Percentiles rank a stretch among this genome's conserved stretches.
These are phyloP conservation scores for Calocera viscosa DNA, from an alignment of 768 basidiomycete genomes.

Conservation along the genomic window DNA sequence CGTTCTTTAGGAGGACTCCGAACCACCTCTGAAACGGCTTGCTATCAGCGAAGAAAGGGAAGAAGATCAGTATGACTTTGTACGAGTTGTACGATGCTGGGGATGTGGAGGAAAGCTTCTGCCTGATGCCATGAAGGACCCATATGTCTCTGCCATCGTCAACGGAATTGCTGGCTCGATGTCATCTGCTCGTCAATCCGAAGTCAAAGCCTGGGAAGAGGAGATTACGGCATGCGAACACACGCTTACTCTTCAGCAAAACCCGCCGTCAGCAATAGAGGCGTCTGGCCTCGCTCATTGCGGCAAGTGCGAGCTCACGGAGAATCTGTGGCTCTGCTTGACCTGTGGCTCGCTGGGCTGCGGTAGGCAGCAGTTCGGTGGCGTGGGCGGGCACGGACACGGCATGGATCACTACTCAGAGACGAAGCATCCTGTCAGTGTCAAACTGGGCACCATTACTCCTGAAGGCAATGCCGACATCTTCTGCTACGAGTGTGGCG, in stretches of 20 bases:
- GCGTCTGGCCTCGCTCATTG: constrained; percentile 66
- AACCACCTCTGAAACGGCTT: constrained; percentile 84
- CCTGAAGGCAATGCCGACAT: constrained; percentile 92
- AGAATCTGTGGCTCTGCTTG: constrained; percentile 92
- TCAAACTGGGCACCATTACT: constrained; percentile 93
- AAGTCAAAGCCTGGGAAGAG: constrained; percentile 97
- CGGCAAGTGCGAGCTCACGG: constrained; percentile 66
- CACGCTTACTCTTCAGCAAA: constrained; percentile 43
- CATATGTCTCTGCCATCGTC: constrained; percentile 43
- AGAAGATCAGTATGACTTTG: constrained; percentile 72
- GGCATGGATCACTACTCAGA: constrained; percentile 64
- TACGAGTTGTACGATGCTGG: constrained; percentile 63
- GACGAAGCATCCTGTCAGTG: constrained; percentile 65
- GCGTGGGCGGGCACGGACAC: constrained; percentile 76
- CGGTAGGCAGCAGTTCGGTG: constrained; percentile 74
- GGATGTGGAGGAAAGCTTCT: constrained; percentile 35
- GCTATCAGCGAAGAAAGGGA: constrained; percentile 78
- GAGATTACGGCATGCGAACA: constrained; percentile 84
- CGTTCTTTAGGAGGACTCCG: constrained; percentile 46
- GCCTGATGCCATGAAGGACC: constrained; percentile 11
- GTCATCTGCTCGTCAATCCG: constrained; percentile 82
- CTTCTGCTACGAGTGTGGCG: constrained; percentile 86
- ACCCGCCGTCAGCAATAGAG: constrained; percentile 36
- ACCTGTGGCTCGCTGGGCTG: constrained; percentile 84
- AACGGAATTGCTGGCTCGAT: constrained; percentile 65